Evolutionary conservation across 768 basidiomycete genomes (phyloP).

Genomic region (Fomitopsis serialis): DNA sequence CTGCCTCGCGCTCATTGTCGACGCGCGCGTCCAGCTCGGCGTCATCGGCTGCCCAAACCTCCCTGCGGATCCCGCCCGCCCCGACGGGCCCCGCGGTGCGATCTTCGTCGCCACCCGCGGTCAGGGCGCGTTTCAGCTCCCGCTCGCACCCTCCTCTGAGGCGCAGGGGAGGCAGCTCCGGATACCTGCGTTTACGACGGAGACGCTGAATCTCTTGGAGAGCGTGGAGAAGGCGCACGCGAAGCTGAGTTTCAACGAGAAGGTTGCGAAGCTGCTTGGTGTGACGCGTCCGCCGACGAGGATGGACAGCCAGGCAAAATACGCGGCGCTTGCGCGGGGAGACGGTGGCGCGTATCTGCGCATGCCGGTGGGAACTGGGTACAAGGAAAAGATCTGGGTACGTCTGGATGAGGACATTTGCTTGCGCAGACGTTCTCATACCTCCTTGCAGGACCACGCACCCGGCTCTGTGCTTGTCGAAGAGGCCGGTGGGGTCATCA

Average conservation of each 20-base stretch:
- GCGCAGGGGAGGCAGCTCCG: conserved; percentile 41
- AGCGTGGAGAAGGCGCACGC: conserved; percentile 91
- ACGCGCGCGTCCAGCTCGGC: conserved; percentile 48
- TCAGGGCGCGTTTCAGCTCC: conserved; percentile 74
- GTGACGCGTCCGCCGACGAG: conserved; percentile 63
- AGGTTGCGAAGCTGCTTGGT: conserved; percentile 60
- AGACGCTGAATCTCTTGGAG: conserved; percentile 71
- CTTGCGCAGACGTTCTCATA: too few relatives aligned
- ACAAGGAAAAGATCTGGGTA: conserved; percentile 96
- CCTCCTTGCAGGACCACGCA: conserved; percentile 70
- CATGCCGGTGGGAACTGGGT: conserved; percentile 73
- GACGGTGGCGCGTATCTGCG: conserved; percentile 81
- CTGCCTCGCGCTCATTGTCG: conserved; percentile 49
- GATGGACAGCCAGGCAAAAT: conserved; percentile 98
- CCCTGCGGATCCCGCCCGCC: conserved; percentile 54
- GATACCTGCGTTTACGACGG: conserved; percentile 46
- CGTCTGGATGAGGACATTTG: too few relatives aligned
- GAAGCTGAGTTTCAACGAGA: conserved; percentile 76
- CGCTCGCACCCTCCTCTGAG: conserved; percentile 44
- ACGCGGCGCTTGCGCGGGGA: conserved; percentile 78
- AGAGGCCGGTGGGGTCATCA: conserved; percentile 88
- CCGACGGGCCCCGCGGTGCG: conserved; percentile 57
- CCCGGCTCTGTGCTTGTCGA: conserved; percentile 78
- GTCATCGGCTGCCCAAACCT: conserved; percentile 80
- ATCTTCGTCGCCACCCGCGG: conserved; percentile 86